Evolutionary conservation across 2,329 filamentous ascomycete genomes (phyloP).

Genomic region (Trichoderma endophyticum): DNA sequence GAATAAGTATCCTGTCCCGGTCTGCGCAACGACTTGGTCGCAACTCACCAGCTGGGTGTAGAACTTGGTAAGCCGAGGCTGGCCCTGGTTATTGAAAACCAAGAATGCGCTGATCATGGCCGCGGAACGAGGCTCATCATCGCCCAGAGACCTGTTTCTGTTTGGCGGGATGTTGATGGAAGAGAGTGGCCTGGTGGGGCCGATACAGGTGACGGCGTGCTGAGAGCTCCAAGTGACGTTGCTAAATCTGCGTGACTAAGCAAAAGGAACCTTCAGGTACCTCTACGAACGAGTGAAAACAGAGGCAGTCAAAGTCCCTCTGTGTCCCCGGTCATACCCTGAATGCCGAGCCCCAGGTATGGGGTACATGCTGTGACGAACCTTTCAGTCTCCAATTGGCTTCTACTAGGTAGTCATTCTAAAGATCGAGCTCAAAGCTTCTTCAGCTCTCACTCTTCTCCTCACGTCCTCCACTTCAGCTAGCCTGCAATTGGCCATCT

Average conservation of each 20-base stretch:
- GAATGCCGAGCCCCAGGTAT: conserved; percentile 6
- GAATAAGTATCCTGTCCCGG: neutral
- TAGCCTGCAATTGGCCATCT: neutral
- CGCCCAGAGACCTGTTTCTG: neutral
- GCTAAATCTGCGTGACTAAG: neutral
- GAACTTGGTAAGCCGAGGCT: conserved; percentile 95
- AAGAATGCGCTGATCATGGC: conserved; percentile 97
- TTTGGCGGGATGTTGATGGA: conserved; percentile 14
- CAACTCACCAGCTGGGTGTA: conserved; percentile 82
- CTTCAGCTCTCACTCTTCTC: neutral
- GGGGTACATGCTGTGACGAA: conserved; percentile 13
- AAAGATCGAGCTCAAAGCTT: conserved; percentile 10
- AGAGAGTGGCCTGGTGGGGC: neutral
- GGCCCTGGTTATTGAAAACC: conserved; percentile 97
- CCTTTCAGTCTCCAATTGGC: neutral
- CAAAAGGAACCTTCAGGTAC: neutral
- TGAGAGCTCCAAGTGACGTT: conserved; percentile 3
- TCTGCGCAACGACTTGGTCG: neutral
- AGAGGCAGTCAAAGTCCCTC: neutral
- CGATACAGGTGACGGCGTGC: neutral
- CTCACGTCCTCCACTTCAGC: neutral
- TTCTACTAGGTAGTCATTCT: neutral
- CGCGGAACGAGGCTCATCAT: conserved; percentile 24
- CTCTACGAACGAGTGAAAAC: accelerated
- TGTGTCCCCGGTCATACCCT: neutral